A percentile compares a stretch with the other conserved stretches of the same genome.
These are phyloP conservation scores for Capniomyces stellatus DNA, from an alignment of 371 early-diverging fungal genomes.

Conservation along the genomic window DNA sequence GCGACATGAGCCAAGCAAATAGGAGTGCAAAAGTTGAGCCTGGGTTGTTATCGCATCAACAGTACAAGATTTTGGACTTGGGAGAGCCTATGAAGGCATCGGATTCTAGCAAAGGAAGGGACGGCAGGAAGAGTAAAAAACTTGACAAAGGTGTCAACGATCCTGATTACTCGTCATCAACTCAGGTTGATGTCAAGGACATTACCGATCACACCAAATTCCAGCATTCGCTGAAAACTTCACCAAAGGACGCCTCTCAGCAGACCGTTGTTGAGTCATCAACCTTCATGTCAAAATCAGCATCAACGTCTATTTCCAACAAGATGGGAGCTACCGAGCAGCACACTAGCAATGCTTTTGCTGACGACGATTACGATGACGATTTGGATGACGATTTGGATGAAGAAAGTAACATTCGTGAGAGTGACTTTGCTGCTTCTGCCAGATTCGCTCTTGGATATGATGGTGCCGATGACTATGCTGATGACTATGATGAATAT, in stretches of 20 bases:
- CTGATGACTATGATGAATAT: slow-evolving; percentile 5
- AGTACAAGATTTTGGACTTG: no score
- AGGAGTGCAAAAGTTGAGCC: neutral
- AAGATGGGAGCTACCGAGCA: neutral
- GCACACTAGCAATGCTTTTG: no score
- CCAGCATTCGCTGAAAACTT: neutral
- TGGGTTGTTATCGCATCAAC: neutral
- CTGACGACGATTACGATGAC: neutral
- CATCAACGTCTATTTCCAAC: neutral
- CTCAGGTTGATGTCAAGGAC: neutral
- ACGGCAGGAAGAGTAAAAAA: no score
- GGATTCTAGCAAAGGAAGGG: no score
- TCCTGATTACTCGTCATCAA: no score
- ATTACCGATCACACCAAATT: neutral
- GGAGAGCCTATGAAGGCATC: no score
- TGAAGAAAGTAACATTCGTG: neutral
- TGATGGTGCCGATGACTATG: neutral
- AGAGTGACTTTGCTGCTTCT: neutral
- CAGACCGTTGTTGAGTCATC: no score
- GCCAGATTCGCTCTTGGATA: neutral
- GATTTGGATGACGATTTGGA: neutral
- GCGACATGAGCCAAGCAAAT: neutral
- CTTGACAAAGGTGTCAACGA: no score
- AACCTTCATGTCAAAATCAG: neutral
- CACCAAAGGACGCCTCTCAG: neutral